These are phyloP conservation scores for Tetragonia tetragonoides DNA, from an alignment of 148 eudicot genomes.

Conservation along the genomic window DNA sequence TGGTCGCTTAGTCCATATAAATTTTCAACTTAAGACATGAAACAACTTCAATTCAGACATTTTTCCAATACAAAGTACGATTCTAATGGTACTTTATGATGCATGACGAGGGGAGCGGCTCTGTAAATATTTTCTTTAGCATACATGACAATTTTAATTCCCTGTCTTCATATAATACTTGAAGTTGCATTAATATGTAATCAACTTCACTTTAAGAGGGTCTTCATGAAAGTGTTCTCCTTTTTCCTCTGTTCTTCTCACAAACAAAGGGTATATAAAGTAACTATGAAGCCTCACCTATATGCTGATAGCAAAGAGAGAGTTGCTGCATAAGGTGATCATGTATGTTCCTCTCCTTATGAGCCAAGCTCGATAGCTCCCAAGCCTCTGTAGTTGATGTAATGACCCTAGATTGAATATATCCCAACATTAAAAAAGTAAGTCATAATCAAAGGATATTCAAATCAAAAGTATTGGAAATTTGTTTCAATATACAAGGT, in stretches of 20 bases:
- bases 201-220: too few species aligned
- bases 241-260: not conserved
- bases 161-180: too few species aligned
- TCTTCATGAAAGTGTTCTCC: not conserved
- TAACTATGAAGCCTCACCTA: slow-evolving; percentile 44
- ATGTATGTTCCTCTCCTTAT: slow-evolving; percentile 68
- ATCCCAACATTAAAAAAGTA: not conserved
- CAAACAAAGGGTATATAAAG: not conserved
- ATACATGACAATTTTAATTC: too few species aligned
- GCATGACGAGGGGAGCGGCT: too few species aligned
- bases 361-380: slow-evolving; percentile 88
- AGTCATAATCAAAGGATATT: not conserved
- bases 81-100: not conserved
- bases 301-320: slow-evolving; percentile 58
- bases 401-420: slow-evolving; percentile 30
- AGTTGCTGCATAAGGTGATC: slow-evolving; percentile 74
- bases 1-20: not conserved
- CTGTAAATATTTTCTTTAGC: too few species aligned
- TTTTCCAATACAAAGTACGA: not conserved
- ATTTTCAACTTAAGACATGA: not conserved
- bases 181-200: not conserved
- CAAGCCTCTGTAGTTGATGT: slow-evolving; percentile 82
- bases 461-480: not conserved
- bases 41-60: not conserved
- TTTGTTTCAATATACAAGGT: not conserved